These are phyloP conservation scores for Tagetes erecta DNA, from an alignment of 129 eudicot species.

Conservation along the genomic window DNA sequence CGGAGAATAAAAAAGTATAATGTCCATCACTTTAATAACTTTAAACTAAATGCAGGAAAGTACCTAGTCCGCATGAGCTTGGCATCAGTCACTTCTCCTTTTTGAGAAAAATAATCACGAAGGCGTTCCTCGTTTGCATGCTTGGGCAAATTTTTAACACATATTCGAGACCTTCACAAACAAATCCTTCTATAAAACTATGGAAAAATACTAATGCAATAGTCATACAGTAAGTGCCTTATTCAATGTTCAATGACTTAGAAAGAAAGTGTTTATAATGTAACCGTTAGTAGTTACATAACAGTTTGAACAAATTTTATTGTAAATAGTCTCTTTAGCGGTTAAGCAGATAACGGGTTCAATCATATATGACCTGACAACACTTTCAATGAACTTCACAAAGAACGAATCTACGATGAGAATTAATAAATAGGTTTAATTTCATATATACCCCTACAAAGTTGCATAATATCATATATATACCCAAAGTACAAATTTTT, in stretches of 20 bases:
- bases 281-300: no score
- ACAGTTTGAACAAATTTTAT: background rate
- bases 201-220: background rate
- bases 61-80: slow-evolving; percentile 89
- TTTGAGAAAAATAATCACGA: slow-evolving; percentile 78
- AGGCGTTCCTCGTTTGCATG: slow-evolving; percentile 72
- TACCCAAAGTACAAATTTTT: no score
- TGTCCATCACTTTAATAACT: background rate
- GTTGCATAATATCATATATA: no score
- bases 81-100: slow-evolving; percentile 95
- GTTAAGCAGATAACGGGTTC: background rate
- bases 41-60: slow-evolving; percentile 3
- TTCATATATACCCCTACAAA: no score
- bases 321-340: background rate
- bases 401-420: no score
- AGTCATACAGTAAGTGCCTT: background rate
- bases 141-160: slow-evolving; percentile 81
- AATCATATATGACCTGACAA: no score
- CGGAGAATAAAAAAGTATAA: background rate
- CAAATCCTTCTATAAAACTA: background rate
- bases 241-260: background rate
- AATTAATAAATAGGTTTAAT: background rate
- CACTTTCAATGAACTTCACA: no score
- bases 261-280: background rate
- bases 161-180: slow-evolving; percentile 77